phyloP scores from a whole-genome alignment of 2,329 filamentous ascomycete genomes.

The Fusarium foetens region DNA sequence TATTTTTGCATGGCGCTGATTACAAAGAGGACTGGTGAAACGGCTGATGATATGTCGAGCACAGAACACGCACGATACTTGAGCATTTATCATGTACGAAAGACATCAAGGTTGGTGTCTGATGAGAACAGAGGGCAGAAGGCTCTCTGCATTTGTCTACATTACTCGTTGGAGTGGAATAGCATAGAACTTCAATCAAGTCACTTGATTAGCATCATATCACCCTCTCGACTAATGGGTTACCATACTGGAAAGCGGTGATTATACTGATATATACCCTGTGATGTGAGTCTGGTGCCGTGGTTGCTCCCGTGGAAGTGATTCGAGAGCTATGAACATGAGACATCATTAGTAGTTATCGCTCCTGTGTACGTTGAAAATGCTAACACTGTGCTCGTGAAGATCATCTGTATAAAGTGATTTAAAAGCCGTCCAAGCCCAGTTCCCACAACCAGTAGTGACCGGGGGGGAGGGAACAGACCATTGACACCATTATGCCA shows the following conservation, averaged over 20 bases:
- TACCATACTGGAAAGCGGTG: neutral
- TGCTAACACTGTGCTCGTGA: neutral
- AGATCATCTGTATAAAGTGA: neutral
- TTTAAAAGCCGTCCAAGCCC: neutral
- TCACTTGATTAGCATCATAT: slow-evolving; percentile 8
- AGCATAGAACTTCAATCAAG: slow-evolving; percentile 26
- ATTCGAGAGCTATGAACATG: neutral
- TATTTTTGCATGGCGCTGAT: slow-evolving; percentile 41
- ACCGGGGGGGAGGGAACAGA: neutral
- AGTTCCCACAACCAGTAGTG: neutral
- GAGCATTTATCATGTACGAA: slow-evolving; percentile 30
- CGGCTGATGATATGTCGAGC: slow-evolving; percentile 25
- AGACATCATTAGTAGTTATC: neutral
- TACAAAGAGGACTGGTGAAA: slow-evolving; percentile 35
- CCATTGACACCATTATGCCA: neutral
- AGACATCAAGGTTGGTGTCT: slow-evolving; percentile 14
- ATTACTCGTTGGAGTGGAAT: slow-evolving; percentile 7
- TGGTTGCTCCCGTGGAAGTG: neutral
- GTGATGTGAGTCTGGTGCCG: neutral
- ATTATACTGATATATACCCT: neutral
- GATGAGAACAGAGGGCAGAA: slow-evolving; percentile 6
- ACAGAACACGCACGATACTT: slow-evolving; percentile 32
- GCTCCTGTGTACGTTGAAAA: neutral
- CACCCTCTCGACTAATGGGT: neutral
- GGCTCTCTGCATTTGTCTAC: slow-evolving; percentile 17